Conservation (phyloP, 2,329 filamentous ascomycete genomes). For the Cytospora chrysosperma region DNA sequence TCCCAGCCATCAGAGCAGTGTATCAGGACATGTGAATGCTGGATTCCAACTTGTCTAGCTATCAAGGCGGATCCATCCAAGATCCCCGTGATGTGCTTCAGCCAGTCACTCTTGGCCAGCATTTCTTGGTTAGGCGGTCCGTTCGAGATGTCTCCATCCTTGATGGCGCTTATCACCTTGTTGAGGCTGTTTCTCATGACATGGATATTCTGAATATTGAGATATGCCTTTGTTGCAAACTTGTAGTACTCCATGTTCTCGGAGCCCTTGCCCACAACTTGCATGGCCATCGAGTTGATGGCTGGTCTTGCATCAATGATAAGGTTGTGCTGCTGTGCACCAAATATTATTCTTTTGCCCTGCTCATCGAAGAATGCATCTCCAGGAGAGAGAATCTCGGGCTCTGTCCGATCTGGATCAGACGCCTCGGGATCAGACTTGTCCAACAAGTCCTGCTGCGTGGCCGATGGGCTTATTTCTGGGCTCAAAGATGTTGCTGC, state of each 20-base stretch:
- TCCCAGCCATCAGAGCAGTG: conserved; percentile 99
- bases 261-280: conserved; percentile 87
- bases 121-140: conserved; percentile 79
- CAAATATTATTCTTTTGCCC: conserved; percentile 70
- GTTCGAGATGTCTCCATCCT: conserved; percentile 85
- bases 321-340: conserved; percentile 87
- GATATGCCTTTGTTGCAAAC: conserved; percentile 84
- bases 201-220: conserved; percentile 98
- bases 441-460: conserved; percentile 55
- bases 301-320: conserved; percentile 95
- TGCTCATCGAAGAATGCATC: conserved; percentile 56
- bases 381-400: conserved; percentile 60
- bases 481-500: conserved; percentile 33
- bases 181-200: conserved; percentile 92
- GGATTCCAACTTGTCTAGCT: conserved; percentile 81
- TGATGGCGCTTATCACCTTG: conserved; percentile 84
- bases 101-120: conserved; percentile 81
- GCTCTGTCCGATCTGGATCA: conserved; percentile 49
- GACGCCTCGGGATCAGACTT: conserved; percentile 58
- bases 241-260: conserved; percentile 99
- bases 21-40: conserved; percentile 92
- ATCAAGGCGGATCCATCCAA: conserved; percentile 84
- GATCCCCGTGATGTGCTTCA: conserved; percentile 83
- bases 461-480: conserved; percentile 45
- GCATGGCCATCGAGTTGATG: conserved; percentile 92